phyloP scores from a whole-genome alignment of 352 stramenopile genomes.

The Globisporangium uncinulatum region DNA sequence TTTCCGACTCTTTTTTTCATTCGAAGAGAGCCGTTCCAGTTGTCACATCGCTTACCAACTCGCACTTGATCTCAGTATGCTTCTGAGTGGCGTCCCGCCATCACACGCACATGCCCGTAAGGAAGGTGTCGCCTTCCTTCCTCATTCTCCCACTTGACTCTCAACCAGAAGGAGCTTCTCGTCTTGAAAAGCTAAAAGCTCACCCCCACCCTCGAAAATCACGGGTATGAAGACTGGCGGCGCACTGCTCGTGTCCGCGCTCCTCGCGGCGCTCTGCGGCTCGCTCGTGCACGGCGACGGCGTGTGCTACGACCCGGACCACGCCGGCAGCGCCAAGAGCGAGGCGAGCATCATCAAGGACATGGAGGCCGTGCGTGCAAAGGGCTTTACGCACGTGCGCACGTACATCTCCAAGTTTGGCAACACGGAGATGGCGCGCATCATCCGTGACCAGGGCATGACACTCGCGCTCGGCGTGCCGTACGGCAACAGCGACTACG shows the following conservation, averaged over 20 bases:
- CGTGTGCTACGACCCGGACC: slow-evolving; percentile 70
- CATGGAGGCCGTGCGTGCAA: slow-evolving; percentile 40
- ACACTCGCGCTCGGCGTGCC: slow-evolving; percentile 47
- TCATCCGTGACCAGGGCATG: slow-evolving; percentile 47
- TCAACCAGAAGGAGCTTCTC: no score
- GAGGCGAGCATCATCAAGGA: slow-evolving; percentile 30
- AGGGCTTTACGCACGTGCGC: slow-evolving; percentile 56
- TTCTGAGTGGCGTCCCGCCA: no score
- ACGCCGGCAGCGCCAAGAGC: slow-evolving; percentile 24
- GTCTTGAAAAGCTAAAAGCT: no score
- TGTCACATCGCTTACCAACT: no score
- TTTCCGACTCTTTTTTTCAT: no score
- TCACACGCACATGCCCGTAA: no score
- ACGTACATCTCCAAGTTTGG: slow-evolving; percentile 71
- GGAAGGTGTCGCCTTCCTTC: no score
- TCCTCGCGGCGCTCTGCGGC: slow-evolving; percentile 25
- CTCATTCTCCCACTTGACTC: no score
- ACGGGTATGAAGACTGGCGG: slow-evolving; percentile 13
- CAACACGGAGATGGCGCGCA: slow-evolving; percentile 39
- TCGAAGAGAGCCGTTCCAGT: no score
- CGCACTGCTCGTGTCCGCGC: slow-evolving; percentile 11
- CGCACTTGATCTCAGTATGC: no score
- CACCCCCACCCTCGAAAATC: no score
- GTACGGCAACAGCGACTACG: slow-evolving; percentile 45
- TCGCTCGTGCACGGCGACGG: slow-evolving; percentile 42